A percentile compares a stretch with the other conserved stretches of the same genome.
These are phyloP conservation scores for Lizonia empirigonia DNA, from an alignment of 2,329 filamentous ascomycete species.

Conservation along the genomic window DNA sequence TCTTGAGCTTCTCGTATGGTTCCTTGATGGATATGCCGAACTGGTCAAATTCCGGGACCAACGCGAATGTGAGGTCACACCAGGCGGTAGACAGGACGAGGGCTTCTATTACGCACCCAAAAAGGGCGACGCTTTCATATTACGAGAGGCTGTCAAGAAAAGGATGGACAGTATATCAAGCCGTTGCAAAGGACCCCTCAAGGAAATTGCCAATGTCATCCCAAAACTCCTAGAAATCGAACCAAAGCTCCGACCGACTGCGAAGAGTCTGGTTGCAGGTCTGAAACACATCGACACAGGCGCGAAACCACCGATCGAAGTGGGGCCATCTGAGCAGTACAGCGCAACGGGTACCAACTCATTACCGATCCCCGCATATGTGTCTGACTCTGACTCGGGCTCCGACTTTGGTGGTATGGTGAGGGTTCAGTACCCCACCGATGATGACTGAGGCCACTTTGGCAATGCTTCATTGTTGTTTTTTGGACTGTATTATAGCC, in stretches of 20 bases:
- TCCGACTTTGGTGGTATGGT: background rate
- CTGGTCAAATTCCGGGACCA: background rate
- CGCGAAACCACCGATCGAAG: background rate
- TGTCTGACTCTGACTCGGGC: background rate
- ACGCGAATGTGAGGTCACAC: background rate
- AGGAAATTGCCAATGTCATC: background rate
- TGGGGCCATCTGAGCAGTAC: background rate
- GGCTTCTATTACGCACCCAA: constrained; percentile 1
- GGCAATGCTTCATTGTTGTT: too few relatives aligned
- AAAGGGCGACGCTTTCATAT: background rate
- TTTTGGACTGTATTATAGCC: too few relatives aligned
- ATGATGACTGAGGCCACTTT: too few relatives aligned
- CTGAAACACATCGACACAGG: background rate
- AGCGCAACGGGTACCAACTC: background rate
- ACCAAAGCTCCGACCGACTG: background rate
- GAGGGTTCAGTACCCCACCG: background rate
- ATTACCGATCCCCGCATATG: background rate
- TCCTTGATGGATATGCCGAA: background rate
- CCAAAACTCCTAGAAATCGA: background rate
- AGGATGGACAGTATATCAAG: background rate
- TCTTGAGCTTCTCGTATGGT: constrained; percentile 5
- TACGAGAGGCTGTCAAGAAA: background rate
- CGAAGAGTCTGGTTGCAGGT: background rate
- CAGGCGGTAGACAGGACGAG: background rate
- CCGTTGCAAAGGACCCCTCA: background rate